Evolutionary conservation across 2,329 filamentous ascomycete genomes (phyloP), one percentile per base, ranked within the genome.

Genomic region (Myriosclerotinia curreyana): DNA sequence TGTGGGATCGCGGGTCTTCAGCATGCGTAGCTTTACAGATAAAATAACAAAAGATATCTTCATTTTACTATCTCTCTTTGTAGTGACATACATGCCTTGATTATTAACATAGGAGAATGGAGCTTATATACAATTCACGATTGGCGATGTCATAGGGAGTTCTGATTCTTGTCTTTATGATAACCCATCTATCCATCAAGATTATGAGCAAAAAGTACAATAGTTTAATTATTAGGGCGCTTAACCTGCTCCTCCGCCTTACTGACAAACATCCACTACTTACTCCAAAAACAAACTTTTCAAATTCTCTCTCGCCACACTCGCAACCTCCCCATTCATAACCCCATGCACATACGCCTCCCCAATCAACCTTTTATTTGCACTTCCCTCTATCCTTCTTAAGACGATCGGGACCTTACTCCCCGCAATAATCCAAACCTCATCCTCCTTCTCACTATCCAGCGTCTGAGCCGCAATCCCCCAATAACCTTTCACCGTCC

Each of bases 261-360:
- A 15, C 12, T n/a, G 4, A 22, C 6, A 6, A 2, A n/a, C 2
- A 7, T 5, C 44, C 34, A 3, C 20, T 25, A 1, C 42, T 58
- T 3, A 58, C n/a, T 48, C 8, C 42, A 58, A 38, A 48, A 48
- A 20, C 2, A 48, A 15, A 12, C 15, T 48, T 4, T 58, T 31
- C 3, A 48, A 20, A 3, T 12, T 17, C 8, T 5, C n/a, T 4
- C 20, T 17, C n/a, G 42, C 22, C 3, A 12, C 3, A 8, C 22
- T 34, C 8, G 31, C 25, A 25, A 31, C 15, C 38, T 52, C 49
- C 2, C 58, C 40, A 42, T 52, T 40, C 62, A 64, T 64, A 20
- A 64, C 5, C 3, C 62, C 62, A 53, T 42, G 31, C 11, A 64
- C 56, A 28, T 53, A 64, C 12, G 62, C 62, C 54, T 64, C 62